Evolutionary conservation across 2,329 filamentous ascomycete genomes (phyloP).

Genomic region (Pleurostoma richardsiae): DNA sequence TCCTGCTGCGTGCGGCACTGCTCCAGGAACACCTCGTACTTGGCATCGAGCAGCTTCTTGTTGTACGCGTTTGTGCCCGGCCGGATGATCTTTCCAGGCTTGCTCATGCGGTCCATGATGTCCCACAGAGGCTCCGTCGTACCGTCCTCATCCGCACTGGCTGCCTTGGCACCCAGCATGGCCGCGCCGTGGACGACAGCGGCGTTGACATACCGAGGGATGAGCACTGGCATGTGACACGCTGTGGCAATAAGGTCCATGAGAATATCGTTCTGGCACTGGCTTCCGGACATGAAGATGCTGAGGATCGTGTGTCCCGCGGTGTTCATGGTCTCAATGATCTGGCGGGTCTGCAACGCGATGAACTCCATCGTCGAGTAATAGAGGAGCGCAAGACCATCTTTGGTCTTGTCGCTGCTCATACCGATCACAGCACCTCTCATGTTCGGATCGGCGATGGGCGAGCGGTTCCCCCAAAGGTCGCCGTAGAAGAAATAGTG

Average conservation of each 20-base stretch:
- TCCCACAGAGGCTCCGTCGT: conserved; percentile 86
- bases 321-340: conserved; percentile 89
- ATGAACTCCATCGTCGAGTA: conserved; percentile 98
- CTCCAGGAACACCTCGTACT: conserved; percentile 95
- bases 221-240: conserved; percentile 87
- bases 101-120: conserved; percentile 98
- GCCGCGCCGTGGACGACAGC: conserved; percentile 97
- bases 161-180: conserved; percentile 97
- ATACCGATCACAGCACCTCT: conserved; percentile 83
- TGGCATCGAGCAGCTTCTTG: conserved; percentile 75
- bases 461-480: conserved; percentile 92
- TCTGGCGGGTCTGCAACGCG: conserved; percentile 92
- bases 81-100: conserved; percentile 78
- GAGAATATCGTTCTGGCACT: conserved; percentile 91
- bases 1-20: conserved; percentile 81
- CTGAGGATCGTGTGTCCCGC: conserved; percentile 81
- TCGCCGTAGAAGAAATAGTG: conserved; percentile 99
- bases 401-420: conserved; percentile 78
- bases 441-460: conserved; percentile 90
- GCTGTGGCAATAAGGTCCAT: conserved; percentile 89
- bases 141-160: conserved; percentile 70
- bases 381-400: conserved; percentile 86
- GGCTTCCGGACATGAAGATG: conserved; percentile 98
- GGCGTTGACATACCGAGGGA: conserved; percentile 89
- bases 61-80: conserved; percentile 68